Base-by-base conservation (phyloP, 1,284 basidiomycete species). In the Boletus mariae region DNA sequence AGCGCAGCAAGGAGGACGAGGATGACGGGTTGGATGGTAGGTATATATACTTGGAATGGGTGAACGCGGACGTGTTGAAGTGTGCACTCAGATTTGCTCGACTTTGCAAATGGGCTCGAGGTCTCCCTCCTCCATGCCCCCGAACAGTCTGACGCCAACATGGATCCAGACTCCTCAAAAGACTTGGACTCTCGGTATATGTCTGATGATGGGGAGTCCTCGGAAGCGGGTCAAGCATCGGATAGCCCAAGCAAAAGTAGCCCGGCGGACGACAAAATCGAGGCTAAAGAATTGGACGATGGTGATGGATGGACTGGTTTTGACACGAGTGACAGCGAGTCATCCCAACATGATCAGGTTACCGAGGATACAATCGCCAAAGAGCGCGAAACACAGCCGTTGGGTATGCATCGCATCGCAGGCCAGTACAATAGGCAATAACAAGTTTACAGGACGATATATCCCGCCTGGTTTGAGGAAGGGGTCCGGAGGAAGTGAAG, bases 401-500 rank as follows among this genome's bases (percentile, higher is more conserved):
- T 51, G 59, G 67, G 71, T 59, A 62, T 44, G 61, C 68, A 43
- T 60, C 63, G 15, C 47, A 35, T 29, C 20, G n/a, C 26, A 32
- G 1, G 31, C 43, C 28, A 46, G 8, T 13, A n/a, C 8, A 34
- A 13, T 42, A 29, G 28, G 20, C 44, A 37, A 43, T 45, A 12
- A 51, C 40, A 43, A 7, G 9, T 42, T 45, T 26, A 45, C 46
- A 77, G 76, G 63, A 41, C 73, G 76, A 47, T 87, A 91, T 67
- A 63, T 89, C 45, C 83, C 87, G 13, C 85, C 89, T 34, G 78
- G 85, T 63, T 70, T 87, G 12, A 76, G 88, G 52, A 75, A 79
- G 45, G 62, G 72, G 46, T 55, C 63, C 45, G 46, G 58, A 32
- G 56, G 59, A 29, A 60, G 69, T 40, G 73, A 63, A 52, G 69